phyloP scores from a whole-genome alignment of 2,329 filamentous ascomycete genomes.

The Remersonia thermophila region DNA sequence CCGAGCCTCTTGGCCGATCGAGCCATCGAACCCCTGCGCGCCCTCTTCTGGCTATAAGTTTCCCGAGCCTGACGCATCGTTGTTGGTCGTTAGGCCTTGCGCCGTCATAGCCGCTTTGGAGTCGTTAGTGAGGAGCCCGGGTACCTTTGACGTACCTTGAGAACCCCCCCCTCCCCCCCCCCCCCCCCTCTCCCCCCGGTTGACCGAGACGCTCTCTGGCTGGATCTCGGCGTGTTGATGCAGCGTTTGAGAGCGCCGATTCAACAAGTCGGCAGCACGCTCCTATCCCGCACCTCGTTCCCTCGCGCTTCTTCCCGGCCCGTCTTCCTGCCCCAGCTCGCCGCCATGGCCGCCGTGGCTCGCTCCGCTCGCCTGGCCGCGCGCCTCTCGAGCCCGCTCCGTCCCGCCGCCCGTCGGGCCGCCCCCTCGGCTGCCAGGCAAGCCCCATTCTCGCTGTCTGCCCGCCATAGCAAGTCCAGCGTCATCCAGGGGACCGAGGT shows the following conservation, averaged over 20 bases:
- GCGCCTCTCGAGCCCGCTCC: constrained; percentile 20
- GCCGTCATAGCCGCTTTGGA: constrained; percentile 18
- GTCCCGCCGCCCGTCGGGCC: constrained; percentile 14
- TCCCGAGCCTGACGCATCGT: too few species aligned
- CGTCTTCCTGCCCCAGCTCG: constrained; percentile 1
- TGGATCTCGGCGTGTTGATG: not conserved
- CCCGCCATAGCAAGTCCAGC: constrained; percentile 32
- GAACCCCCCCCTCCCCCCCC: constrained; percentile 5
- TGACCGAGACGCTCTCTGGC: too few species aligned
- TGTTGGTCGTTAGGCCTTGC: too few species aligned
- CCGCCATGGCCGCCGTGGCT: constrained; percentile 18
- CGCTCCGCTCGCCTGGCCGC: constrained; percentile 20
- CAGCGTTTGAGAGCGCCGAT: too few species aligned
- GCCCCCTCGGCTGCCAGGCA: constrained; percentile 14
- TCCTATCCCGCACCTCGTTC: too few species aligned
- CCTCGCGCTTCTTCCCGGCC: too few species aligned
- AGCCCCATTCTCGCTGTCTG: constrained; percentile 27
- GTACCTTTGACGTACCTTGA: constrained; percentile 21
- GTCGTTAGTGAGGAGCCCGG: constrained; percentile 25
- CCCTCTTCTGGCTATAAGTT: too few species aligned
- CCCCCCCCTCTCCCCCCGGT: not conserved
- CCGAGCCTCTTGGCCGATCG: too few species aligned
- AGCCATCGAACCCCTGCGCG: too few species aligned
- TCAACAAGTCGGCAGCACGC: too few species aligned
- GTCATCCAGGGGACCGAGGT: constrained; percentile 46